phyloP scores from a whole-genome alignment of 805 yeast species.

The Saturnispora serradocipensis region DNA sequence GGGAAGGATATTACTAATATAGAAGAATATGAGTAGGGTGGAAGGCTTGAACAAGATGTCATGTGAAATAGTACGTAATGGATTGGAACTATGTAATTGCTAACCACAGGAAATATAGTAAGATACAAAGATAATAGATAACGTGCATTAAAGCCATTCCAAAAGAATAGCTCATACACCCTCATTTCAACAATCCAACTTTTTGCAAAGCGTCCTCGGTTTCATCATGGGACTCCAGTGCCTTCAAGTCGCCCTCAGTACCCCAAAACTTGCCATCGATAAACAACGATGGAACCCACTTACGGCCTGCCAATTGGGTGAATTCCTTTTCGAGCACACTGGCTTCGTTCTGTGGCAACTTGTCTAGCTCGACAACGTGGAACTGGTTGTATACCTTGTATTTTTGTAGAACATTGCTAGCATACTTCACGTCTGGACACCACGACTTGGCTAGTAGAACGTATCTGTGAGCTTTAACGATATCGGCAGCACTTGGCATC shows the following conservation, averaged over 20 bases:
- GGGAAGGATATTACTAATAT: not conserved
- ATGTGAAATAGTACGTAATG: too few relatives aligned
- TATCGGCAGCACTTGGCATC: conserved; percentile 33
- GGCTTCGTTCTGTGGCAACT: conserved; percentile 43
- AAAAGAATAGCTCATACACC: not conserved
- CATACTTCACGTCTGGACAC: conserved; percentile 74
- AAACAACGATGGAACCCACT: conserved; percentile 65
- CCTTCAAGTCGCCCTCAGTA: conserved; percentile 40
- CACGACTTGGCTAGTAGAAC: conserved; percentile 61
- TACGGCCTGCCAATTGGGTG: conserved; percentile 46
- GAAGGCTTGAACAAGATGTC: too few relatives aligned
- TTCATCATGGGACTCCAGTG: conserved; percentile 28
- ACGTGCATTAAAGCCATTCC: not conserved
- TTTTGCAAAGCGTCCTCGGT: conserved; percentile 29
- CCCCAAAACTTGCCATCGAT: conserved; percentile 52
- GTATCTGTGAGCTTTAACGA: conserved; percentile 37
- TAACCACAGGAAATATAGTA: too few relatives aligned
- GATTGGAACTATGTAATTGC: not conserved
- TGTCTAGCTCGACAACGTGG: conserved; percentile 53
- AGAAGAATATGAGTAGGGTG: not conserved
- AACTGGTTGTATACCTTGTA: conserved; percentile 43
- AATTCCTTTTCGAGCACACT: conserved; percentile 44
- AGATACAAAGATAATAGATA: too few relatives aligned
- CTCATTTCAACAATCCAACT: conserved; percentile 21
- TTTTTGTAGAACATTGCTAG: conserved; percentile 45